phyloP scores from a whole-genome alignment of 1,284 basidiomycete species.

The Leccinum subrobustum region DNA sequence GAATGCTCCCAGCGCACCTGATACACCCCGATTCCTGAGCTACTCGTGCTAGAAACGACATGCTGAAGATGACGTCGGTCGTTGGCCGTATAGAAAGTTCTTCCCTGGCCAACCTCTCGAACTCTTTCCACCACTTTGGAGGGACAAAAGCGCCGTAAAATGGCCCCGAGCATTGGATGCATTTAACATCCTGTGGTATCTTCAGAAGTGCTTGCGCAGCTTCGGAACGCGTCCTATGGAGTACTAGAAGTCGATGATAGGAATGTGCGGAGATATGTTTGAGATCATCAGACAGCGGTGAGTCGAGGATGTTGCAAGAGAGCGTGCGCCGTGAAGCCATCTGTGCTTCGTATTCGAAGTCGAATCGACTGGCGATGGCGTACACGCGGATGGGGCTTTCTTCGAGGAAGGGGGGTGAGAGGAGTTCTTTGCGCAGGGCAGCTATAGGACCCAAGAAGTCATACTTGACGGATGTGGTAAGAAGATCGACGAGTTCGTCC shows the following conservation, averaged over 20 bases:
- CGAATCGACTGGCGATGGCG: constrained; percentile 65
- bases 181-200: constrained; percentile 51
- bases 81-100: constrained; percentile 58
- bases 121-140: constrained; percentile 70
- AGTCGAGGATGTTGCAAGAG: constrained; percentile 50
- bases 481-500: constrained; percentile 51
- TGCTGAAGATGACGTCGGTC: constrained; percentile 56
- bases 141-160: constrained; percentile 46
- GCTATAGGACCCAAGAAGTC: constrained; percentile 50
- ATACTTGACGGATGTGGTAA: constrained; percentile 63
- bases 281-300: constrained; percentile 59
- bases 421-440: constrained; percentile 49
- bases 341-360: constrained; percentile 55
- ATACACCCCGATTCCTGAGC: constrained; percentile 50
- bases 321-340: constrained; percentile 58
- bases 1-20: constrained; percentile 60
- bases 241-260: constrained; percentile 60
- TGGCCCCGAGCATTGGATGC: constrained; percentile 62
- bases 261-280: constrained; percentile 62
- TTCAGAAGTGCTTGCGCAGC: constrained; percentile 49
- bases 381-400: constrained; percentile 58
- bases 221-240: constrained; percentile 53
- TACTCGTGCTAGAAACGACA: constrained; percentile 56
- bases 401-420: constrained; percentile 48
- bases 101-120: constrained; percentile 50